Base-by-base conservation (phyloP, 768 basidiomycete genomes). In the Boletus bicolor region DNA sequence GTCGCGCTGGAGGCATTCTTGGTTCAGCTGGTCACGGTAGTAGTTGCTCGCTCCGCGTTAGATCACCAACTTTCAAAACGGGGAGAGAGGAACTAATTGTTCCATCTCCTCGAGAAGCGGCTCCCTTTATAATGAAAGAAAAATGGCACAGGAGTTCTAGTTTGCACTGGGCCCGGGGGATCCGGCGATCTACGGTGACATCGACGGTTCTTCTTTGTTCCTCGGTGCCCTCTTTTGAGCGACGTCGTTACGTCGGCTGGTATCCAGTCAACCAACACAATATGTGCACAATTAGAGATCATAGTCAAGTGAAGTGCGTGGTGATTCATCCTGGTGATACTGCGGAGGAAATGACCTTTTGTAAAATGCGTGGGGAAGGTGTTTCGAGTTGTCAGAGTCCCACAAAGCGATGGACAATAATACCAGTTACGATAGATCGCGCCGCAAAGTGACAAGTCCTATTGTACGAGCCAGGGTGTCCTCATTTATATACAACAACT, bases 1-100 rank as follows among this genome's bases (percentile, higher is more conserved):
- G 59, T 36, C 66, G 55, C 7, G 61, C 26, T 30, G 67, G 61
- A 21, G 67, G 66, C 66, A 67, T 68, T 2, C n/a, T 59, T 36
- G 19, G 6, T 14, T 10, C 7, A 8, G 49, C 35, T 37, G 3
- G 44, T 44, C 21, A 34, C 42, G 12, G 28, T 28, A 6, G 26
- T 42, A 17, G 39, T 8, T 49, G 32, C 35, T 63, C 1, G 34
- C 32, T 34, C 10, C 26, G 8, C n/a, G 36, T 44, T 44, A 9
- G 52, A 49, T 38, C 19, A 37, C 3, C 44, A 17, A 28, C 32
- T 37, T 49, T 24, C 21, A 24, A 24, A 28, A 28, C 28, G 28
- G 3, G 28, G 28, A 28, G 28, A 28, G 28, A 28, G 28, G 28
- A 28, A 28, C 28, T 28, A 28, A 28, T 28, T 28, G 37, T 36